Conservation (phyloP, 495 filamentous ascomycete genomes). For the Amniculicola lignicola region DNA sequence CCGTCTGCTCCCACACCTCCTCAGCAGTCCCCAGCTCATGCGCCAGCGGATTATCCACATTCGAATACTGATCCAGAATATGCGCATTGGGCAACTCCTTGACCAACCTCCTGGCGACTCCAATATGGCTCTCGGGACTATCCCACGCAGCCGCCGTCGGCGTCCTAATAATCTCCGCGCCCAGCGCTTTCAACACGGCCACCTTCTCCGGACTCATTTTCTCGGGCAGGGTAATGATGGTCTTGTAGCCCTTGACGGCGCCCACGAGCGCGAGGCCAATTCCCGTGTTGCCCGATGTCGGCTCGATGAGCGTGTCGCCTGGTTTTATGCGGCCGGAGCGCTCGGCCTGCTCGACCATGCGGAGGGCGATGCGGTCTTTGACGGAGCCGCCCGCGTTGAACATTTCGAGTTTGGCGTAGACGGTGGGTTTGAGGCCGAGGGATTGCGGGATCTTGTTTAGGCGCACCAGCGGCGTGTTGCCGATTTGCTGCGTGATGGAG, state of each 20-base stretch:
- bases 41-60: constrained; percentile 84
- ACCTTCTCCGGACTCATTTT: constrained; percentile 99
- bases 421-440: constrained; percentile 79
- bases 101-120: constrained; percentile 81
- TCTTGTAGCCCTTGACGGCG: constrained; percentile 94
- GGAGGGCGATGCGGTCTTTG: constrained; percentile 93
- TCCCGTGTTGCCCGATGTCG: constrained; percentile 95
- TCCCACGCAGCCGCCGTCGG: constrained; percentile 95
- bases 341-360: constrained; percentile 98
- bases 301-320: constrained; percentile 95
- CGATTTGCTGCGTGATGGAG: constrained; percentile 68
- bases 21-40: constrained; percentile 94
- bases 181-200: constrained; percentile 83
- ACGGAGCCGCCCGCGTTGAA: constrained; percentile 98
- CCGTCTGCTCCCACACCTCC: constrained; percentile 91
- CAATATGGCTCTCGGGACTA: constrained; percentile 92
- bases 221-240: constrained; percentile 96
- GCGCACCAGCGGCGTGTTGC: constrained; percentile 89
- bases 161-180: constrained; percentile 95
- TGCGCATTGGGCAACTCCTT: constrained; percentile 96
- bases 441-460: constrained; percentile 89
- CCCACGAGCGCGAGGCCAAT: constrained; percentile 93
- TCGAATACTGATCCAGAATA: constrained; percentile 95
- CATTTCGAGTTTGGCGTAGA: constrained; percentile 93
- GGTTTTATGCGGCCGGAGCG: constrained; percentile 88